These are phyloP conservation scores for Senna tora DNA, from an alignment of 306 rosid genomes.

Conservation along the genomic window DNA sequence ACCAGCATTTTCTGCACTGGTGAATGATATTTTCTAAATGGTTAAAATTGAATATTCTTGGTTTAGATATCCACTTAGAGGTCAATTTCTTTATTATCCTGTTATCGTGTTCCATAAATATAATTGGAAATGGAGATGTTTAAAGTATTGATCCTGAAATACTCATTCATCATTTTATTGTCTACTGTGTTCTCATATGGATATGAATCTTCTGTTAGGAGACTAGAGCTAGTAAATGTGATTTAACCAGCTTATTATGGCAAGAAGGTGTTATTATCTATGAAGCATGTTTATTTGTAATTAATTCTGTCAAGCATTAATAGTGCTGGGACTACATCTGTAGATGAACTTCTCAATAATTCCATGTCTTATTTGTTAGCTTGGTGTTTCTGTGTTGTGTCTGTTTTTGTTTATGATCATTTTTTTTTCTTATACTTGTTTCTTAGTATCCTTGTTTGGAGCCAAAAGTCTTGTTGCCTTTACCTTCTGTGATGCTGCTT, in stretches of 20 bases:
- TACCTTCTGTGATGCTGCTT: conserved; percentile 11
- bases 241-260: conserved; percentile 16
- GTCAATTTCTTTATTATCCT: not conserved
- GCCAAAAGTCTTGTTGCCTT: conserved; percentile 14
- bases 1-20: not conserved
- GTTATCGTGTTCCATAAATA: not conserved
- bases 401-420: conserved; percentile 1
- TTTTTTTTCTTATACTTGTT: not conserved
- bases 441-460: conserved; percentile 1
- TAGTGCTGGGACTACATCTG: conserved; percentile 5
- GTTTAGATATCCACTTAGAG: not conserved
- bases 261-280: conserved; percentile 4
- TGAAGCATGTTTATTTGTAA: conserved; percentile 6
- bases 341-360: conserved; percentile 3
- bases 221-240: not conserved
- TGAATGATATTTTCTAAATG: not conserved
- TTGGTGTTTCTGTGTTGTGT: not conserved
- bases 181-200: not conserved
- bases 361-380: conserved; percentile 1
- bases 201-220: not conserved
- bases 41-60: not conserved
- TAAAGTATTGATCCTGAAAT: not conserved
- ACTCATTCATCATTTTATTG: not conserved
- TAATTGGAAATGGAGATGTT: not conserved
- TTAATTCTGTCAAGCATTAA: not conserved